Conservation (phyloP, 1,139 yeast genomes). For the Arxiozyma slooffiae region DNA sequence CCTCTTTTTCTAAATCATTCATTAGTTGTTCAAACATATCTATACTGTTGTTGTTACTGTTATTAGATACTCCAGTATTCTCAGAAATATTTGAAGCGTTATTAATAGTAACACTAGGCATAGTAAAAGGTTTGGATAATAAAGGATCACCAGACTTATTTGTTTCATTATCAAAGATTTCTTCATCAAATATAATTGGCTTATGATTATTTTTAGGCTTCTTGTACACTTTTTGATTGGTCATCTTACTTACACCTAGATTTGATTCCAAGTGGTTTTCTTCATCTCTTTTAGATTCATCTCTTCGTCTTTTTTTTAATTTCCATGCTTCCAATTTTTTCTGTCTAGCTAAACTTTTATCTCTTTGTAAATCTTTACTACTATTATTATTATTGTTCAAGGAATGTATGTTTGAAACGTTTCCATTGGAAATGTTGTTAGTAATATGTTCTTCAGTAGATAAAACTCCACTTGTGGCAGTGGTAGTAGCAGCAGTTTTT, state of each 20-base stretch:
- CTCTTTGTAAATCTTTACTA: conserved; percentile 3
- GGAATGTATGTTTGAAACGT: not conserved
- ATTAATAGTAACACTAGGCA: not conserved
- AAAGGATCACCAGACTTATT: not conserved
- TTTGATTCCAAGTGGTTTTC: not conserved
- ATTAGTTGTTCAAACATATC: conserved; percentile 29
- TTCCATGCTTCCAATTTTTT: conserved; percentile 37
- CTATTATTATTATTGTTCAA: not conserved
- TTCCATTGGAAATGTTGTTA: conserved; percentile 7
- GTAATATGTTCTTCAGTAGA: conserved; percentile 5
- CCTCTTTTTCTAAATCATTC: conserved; percentile 9
- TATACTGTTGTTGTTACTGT: not conserved
- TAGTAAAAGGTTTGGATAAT: not conserved
- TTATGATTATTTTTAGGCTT: conserved; percentile 5
- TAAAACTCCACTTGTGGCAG: not conserved
- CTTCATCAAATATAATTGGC: conserved; percentile 15
- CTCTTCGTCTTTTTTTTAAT: conserved; percentile 33
- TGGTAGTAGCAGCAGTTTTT: not conserved
- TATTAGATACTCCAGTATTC: not conserved
- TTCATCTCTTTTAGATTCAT: conserved; percentile 7
- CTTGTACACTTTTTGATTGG: conserved; percentile 6
- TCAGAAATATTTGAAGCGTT: not conserved
- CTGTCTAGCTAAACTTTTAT: conserved; percentile 15
- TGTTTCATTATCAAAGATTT: conserved; percentile 16
- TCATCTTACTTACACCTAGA: no score